Evolutionary conservation across 2,329 filamentous ascomycete species (phyloP).

Genomic region (Apiospora saccharicola): DNA sequence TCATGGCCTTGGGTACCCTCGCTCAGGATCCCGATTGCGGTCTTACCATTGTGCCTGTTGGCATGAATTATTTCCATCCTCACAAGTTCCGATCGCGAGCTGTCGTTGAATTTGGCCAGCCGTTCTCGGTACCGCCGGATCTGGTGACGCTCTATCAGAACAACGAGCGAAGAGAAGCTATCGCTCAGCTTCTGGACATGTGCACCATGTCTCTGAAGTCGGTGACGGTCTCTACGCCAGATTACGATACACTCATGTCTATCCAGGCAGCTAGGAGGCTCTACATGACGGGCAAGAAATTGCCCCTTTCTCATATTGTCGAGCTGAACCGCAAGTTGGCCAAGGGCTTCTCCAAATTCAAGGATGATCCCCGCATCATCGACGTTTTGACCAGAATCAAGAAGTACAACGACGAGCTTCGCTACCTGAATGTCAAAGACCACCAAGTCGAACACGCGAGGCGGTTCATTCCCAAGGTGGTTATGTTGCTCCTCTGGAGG

Average conservation of each 20-base stretch:
- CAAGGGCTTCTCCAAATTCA: conserved; percentile 90
- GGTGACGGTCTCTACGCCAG: conserved; percentile 90
- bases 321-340: conserved; percentile 92
- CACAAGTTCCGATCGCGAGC: conserved; percentile 98
- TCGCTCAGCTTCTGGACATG: conserved; percentile 83
- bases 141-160: conserved; percentile 85
- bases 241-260: conserved; percentile 96
- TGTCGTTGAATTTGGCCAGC: conserved; percentile 92
- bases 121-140: conserved; percentile 83
- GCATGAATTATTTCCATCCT: conserved; percentile 99
- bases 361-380: conserved; percentile 85
- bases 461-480: conserved; percentile 78
- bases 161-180: conserved; percentile 85
- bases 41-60: conserved; percentile 92
- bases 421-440: conserved; percentile 86
- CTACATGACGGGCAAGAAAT: conserved; percentile 93
- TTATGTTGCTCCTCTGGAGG: conserved; percentile 81
- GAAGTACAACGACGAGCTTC: conserved; percentile 86
- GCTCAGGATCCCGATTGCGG: conserved; percentile 86
- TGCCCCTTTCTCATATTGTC: conserved; percentile 89
- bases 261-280: conserved; percentile 93
- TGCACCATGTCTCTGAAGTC: conserved; percentile 85
- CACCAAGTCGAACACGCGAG: conserved; percentile 94
- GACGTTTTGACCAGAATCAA: conserved; percentile 77
- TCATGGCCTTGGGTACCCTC: conserved; percentile 94